Conservation (phyloP, 2,329 filamentous ascomycete species). For the Pseudogymnoascus verrucosus region DNA sequence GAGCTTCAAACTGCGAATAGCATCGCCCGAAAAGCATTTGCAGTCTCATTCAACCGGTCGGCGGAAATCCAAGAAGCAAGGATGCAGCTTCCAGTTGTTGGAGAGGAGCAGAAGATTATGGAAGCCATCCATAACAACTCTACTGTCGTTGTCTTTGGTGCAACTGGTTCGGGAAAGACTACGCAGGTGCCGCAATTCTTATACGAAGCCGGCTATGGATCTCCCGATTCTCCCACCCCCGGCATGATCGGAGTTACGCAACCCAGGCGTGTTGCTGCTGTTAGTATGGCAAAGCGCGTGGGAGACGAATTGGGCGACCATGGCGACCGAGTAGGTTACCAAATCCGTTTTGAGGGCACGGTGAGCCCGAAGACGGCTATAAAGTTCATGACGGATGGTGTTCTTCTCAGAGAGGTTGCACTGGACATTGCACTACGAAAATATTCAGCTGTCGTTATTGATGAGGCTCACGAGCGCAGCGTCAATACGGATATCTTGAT, state of each 20-base stretch:
- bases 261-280: slow-evolving; percentile 85
- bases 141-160: slow-evolving; percentile 84
- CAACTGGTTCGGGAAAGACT: slow-evolving; percentile 95
- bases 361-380: slow-evolving; percentile 73
- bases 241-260: slow-evolving; percentile 95
- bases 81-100: slow-evolving; percentile 77
- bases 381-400: slow-evolving; percentile 99
- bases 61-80: slow-evolving; percentile 71
- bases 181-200: slow-evolving; percentile 96
- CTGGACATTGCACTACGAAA: slow-evolving; percentile 82
- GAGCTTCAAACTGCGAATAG: slow-evolving; percentile 55
- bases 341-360: slow-evolving; percentile 89
- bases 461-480: slow-evolving; percentile 94
- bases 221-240: slow-evolving; percentile 66
- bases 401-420: slow-evolving; percentile 81
- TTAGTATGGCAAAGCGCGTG: slow-evolving; percentile 94
- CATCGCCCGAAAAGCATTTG: slow-evolving; percentile 63
- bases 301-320: slow-evolving; percentile 73
- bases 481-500: slow-evolving; percentile 98
- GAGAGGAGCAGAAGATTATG: slow-evolving; percentile 96
- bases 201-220: slow-evolving; percentile 87
- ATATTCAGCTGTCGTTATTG: slow-evolving; percentile 90
- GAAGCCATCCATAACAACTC: slow-evolving; percentile 91
- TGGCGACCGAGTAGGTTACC: slow-evolving; percentile 75
- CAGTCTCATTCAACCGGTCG: slow-evolving; percentile 61